Evolutionary conservation across 192 early-diverging fungal species (phyloP), one percentile per base, ranked within the genome.

Genomic region (Coemansia umbellata): DNA sequence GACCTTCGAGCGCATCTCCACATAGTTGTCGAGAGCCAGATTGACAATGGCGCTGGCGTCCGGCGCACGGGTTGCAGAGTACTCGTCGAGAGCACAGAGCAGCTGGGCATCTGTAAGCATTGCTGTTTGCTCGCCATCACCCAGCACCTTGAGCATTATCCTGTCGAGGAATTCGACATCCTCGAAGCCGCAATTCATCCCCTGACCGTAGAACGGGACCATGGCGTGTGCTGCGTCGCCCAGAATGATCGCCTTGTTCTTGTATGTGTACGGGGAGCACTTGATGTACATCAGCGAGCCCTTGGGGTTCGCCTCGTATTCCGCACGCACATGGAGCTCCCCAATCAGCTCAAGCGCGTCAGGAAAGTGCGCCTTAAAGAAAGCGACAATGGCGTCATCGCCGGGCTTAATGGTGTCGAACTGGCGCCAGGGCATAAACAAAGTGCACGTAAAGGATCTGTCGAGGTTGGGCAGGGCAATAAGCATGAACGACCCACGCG

Each of bases 101-200:
- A 92, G 27, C 50, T 71, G 48, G 30, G 53, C 55, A 32, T 69
- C 63, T 18, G 67, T 49, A 13, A 66, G 60, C 5, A 55, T 15
- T 0, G 55, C 62, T n/a, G 82, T 78, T 32, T 37, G 33, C 28
- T 47, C 45, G 11, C 56, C 75, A 21, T 84, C 70, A 23, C 84
- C 82, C 10, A 95, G 63, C 3, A 84, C 65, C 4, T 49, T 23
- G 36, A 84, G 54, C 37, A 77, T 70, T 43, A 66, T 70, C 28
- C 45, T 24, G 47, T 77, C 74, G 23, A 91, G 70, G 13, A 87
- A 79, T 31, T 88, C 72, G 13, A 92, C 82, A 58, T 98, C 95
- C 59, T 98, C 89, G 47, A 98, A 95, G 4, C 95, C 95, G 72
- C 93, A 96, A 73, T 98, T 98, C 95, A 98, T 96, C 8, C 95